Base-by-base conservation (phyloP, 306 rosid genomes). In the Crotalaria pallida region DNA sequence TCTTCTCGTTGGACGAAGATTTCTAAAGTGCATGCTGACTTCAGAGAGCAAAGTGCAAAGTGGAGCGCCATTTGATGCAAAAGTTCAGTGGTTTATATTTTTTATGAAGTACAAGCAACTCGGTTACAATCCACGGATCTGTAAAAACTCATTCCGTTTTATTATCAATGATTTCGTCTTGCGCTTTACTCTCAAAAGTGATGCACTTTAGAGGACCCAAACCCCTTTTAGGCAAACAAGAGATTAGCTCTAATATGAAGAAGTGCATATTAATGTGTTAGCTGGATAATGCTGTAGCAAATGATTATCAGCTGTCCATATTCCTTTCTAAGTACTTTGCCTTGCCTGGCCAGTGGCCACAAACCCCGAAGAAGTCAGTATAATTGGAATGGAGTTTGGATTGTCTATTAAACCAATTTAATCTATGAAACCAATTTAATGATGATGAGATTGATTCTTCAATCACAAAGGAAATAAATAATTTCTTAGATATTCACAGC, bases 401-500 rank as follows among this genome's bases (percentile, higher is more conserved):
- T 51, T 10, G 48, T 52, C 8, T 7, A 22, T 38, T 23, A 49
- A 67, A 40, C 40, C 26, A 52, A 43, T 50, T 49, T 44, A 23
- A 16, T 40, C 45, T 18, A 48, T 47, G 19, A 76, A 24, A 49
- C 17, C 9, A 69, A 71, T 22, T 26, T 55, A 29, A 16, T 51
- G 56, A 55, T 60, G 38, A 53, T 33, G 67, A 45, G 68, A 48
- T 26, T 47, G 58, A 60, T 58, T 58, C 7, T 50, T 49, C 53
- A 67, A 38, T 41, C 22, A 50, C 17, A 18, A 7, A 36, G 23
- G 65, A 58, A 58, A 21, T 50, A 38, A 41, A 40, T 18, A 49
- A 10, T 12, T 48, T 49, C 56, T 59, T 34, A 27, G 6, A 67
- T 9, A 12, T 45, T 61, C 5, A 13, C 61, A 17, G 33, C 4